Evolutionary conservation across 1,284 basidiomycete genomes (phyloP).

Genomic region (Taiwanofungus camphoratus): DNA sequence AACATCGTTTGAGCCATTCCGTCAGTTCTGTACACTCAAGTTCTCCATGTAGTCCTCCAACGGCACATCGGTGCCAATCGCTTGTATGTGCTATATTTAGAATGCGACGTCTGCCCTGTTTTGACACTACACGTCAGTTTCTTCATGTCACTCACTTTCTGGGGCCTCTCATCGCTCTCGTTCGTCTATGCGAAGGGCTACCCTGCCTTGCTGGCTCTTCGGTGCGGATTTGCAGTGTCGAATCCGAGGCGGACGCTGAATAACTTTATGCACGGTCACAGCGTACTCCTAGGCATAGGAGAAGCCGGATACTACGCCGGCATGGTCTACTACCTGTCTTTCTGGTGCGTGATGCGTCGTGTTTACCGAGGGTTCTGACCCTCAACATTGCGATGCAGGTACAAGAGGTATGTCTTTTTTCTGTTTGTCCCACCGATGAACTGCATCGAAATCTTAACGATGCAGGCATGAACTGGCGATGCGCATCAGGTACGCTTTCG

Average conservation of each 20-base stretch:
- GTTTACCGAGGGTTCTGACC: too few relatives aligned
- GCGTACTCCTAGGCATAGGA: slow-evolving; percentile 41
- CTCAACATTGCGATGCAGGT: too few relatives aligned
- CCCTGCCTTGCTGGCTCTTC: slow-evolving; percentile 37
- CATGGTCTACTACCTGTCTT: slow-evolving; percentile 53
- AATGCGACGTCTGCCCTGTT: not conserved
- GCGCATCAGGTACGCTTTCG: slow-evolving; percentile 36
- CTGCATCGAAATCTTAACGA: slow-evolving; percentile 22
- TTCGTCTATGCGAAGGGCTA: slow-evolving; percentile 52
- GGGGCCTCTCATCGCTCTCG: slow-evolving; percentile 49
- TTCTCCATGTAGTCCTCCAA: slow-evolving; percentile 38
- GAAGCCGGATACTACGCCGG: slow-evolving; percentile 50
- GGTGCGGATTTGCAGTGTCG: slow-evolving; percentile 25
- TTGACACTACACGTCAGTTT: slow-evolving; percentile 32
- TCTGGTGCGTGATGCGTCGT: too few relatives aligned
- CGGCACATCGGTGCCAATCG: slow-evolving; percentile 50
- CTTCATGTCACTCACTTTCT: slow-evolving; percentile 45
- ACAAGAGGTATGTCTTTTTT: slow-evolving; percentile 20
- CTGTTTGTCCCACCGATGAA: not conserved
- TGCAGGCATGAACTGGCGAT: slow-evolving; percentile 45
- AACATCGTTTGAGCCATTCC: too few relatives aligned
- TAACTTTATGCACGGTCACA: slow-evolving; percentile 5
- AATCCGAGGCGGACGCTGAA: too few relatives aligned
- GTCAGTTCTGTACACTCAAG: not conserved
- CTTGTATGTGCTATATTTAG: slow-evolving; percentile 33